Base-by-base conservation (phyloP, 202 grass and related monocot species). In the Zoysia matrella region DNA sequence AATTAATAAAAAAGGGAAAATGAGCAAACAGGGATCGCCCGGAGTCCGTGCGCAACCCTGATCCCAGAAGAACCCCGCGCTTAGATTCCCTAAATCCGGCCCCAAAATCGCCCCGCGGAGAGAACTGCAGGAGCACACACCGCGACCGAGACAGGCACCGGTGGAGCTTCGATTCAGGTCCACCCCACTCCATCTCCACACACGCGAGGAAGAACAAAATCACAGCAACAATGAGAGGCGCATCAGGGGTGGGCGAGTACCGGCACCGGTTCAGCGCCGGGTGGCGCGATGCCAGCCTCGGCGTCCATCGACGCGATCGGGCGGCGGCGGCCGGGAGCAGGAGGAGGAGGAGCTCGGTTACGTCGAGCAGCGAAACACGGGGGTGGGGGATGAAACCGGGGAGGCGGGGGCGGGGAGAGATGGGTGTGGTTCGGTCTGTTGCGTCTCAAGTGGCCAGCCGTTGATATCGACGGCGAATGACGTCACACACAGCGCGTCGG, bases 261-360 rank as follows among this genome's bases (percentile, higher is more conserved):
- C 87, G 87, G 78, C 16, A 85, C 67, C 73, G 67, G 78, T 39
- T 82, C 78, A 47, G 72, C 51, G 77, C 11, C 72, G 72, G 47
- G 22, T 22, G 22, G 22, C 22, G 22, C 72, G 66, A 70, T 51
- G 77, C 77, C 87, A 46, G 82, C 78, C 82, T 89, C 87, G 72
- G 87, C 77, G 82, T 89, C 87, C 87, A 89, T 85, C 3, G 77
- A 76, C 77, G 65, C 66, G 66, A 52, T 63, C 60, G 18, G 60
- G 22, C 14, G n/a, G 58, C 7, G 58, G 18, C 58, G 22, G 77
- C 75, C 22, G 22, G 22, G 22, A 22, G 22, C 22, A 22, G 22
- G 22, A 22, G 22, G 22, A 22, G 16, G 58, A 7, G 22, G 79
- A 22, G 43, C 56, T 67, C 65, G 77, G 39, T 76, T 67, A 61